Conservation (phyloP, 129 eudicot species). For the Lactuca sativa region DNA sequence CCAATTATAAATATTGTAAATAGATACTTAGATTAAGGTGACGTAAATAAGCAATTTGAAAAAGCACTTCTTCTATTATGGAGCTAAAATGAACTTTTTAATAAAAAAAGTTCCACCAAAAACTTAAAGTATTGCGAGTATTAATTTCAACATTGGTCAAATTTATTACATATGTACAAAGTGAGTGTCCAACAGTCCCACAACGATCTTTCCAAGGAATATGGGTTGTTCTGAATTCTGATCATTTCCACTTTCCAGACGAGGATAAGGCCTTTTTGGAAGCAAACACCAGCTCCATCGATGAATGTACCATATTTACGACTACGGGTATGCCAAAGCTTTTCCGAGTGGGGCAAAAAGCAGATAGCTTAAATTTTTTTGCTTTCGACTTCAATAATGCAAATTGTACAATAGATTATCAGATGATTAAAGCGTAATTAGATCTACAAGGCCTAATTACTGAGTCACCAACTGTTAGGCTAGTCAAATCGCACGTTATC, state of each 20-base stretch:
- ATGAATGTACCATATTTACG: background rate
- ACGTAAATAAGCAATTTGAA: too few relatives aligned
- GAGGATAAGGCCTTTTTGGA: background rate
- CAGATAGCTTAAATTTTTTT: constrained; percentile 2
- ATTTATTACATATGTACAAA: background rate
- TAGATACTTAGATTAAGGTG: too few relatives aligned
- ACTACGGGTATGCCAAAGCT: background rate
- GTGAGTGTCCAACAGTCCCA: background rate
- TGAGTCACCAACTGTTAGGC: constrained; percentile 15
- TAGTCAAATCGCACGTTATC: background rate
- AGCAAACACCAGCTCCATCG: background rate
- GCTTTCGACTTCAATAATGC: constrained; percentile 24
- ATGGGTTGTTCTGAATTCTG: background rate
- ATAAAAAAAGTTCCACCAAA: too few relatives aligned
- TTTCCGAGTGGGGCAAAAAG: background rate
- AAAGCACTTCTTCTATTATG: too few relatives aligned
- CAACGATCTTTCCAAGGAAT: background rate
- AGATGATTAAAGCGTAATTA: constrained; percentile 6
- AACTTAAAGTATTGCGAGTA: too few relatives aligned
- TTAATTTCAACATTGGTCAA: too few relatives aligned
- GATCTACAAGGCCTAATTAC: background rate
- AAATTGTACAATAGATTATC: background rate
- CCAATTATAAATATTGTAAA: too few relatives aligned
- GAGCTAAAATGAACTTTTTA: too few relatives aligned
- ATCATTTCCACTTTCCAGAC: too few relatives aligned